Base-by-base conservation (phyloP, 129 eudicot species). In the Smallanthus sonchifolius region DNA sequence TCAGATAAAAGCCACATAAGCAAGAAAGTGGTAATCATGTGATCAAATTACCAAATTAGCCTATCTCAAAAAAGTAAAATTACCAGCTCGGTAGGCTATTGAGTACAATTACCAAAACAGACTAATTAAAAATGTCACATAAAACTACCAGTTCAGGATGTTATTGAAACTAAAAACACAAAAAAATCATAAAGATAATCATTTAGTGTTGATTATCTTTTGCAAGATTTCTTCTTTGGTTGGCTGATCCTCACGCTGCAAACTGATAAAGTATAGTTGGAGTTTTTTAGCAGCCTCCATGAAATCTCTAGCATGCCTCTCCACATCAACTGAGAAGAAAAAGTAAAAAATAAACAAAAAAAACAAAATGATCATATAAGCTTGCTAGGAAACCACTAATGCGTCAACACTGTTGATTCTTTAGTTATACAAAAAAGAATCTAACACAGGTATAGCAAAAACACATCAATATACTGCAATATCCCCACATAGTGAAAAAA, bases 221-320 rank as follows among this genome's bases (percentile, higher is more conserved):
- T 67, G 85, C 67, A 94, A 89, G 48, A 75, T 66, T 85, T 90
- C 98, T 32, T 71, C 81, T 79, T 83, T 88, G 62, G 92, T 83
- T 73, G 93, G 97, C 72, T 67, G 91, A 76, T 88, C 96, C 60
- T 88, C 97, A 20, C 93, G 89, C 69, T 90, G 96, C 80, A 94
- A 77, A 72, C 91, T 75, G 47, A 94, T 83, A 20, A 94, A 90
- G 81, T 90, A 83, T 35, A 88, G 84, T 48, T 94, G 96, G 64
- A 94, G 93, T 82, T 94, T 90, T 72, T 90, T 94, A 34, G 98
- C 96, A 24, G 98, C 97, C 65, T 90, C 97, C 98, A 94, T 94
- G 73, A 90, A 94, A 72, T 94, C 97, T 94, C 96, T 86, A 36
- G 98, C 97, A 82, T 93, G 97, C 67, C 92, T 86, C 81, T 93